Base-by-base conservation (phyloP, 805 yeast genomes). In the Metschnikowia anglica region DNA sequence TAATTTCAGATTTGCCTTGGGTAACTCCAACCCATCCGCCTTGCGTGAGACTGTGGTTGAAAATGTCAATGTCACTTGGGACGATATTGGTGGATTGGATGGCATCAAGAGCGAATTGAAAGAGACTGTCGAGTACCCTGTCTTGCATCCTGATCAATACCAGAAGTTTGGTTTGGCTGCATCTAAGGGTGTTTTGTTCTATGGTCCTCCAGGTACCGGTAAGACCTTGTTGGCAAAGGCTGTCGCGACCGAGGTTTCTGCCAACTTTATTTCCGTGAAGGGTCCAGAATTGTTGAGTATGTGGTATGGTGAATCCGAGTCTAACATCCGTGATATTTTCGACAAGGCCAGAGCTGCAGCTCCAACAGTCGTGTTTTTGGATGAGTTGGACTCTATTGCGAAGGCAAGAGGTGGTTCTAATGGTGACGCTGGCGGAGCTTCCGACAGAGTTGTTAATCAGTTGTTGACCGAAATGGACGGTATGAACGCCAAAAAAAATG, bases 141-240 rank as follows among this genome's bases (percentile, higher is more conserved):
- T 93, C 41, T 76, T 91, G 65, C 98, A 93, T 70, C 98, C 99
- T 68, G 99, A 93, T 62, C 96, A 91, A 76, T 93, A 88, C 73
- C 87, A 95, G 69, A 95, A 93, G 74, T 93, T 93, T 63, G 99
- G 99, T 53, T 80, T 93, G 65, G 83, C 98, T 8, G 99, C 99
- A 42, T 83, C 99, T 30, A 90, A 91, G 72, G 99, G 99, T 74
- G 99, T 93, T 54, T 76, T 93, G 65, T 93, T 93, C 77, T 93
- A 86, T 66, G 99, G 99, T 58, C 99, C 99, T 41, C 99, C 99
- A 48, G 99, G 99, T 86, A 93, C 98, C 48, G 99, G 99, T 89
- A 93, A 93, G 74, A 93, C 99, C 3, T 74, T 93, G 62, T 77
- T 93, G 60, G 99, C 99, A 35, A 93, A 93, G 73, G 99, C 99